These are phyloP conservation scores for Talaromyces sp. DNA, from an alignment of 2,329 filamentous ascomycete genomes.

Conservation along the genomic window DNA sequence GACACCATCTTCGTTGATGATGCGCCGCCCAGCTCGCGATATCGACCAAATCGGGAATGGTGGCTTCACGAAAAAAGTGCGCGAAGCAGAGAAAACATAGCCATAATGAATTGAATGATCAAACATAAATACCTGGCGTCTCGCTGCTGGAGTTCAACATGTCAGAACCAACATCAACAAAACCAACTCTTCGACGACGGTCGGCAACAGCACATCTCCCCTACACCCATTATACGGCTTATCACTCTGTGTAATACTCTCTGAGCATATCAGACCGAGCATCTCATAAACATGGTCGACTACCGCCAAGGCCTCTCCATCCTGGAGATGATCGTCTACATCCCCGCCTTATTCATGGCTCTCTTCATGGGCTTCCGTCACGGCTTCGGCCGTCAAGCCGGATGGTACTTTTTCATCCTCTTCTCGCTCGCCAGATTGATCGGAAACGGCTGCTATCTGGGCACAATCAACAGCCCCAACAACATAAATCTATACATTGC, in stretches of 20 bases:
- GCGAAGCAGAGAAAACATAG: background rate
- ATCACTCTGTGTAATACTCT: background rate
- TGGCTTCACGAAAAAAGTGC: background rate
- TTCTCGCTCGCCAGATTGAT: slow-evolving; percentile 32
- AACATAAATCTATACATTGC: slow-evolving; percentile 27
- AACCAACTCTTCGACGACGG: background rate
- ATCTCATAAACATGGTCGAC: slow-evolving; percentile 9
- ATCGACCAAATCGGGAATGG: slow-evolving; percentile 13
- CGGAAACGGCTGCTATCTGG: slow-evolving; percentile 31
- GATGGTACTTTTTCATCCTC: slow-evolving; percentile 35
- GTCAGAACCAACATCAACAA: background rate
- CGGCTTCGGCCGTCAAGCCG: slow-evolving; percentile 29
- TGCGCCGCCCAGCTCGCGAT: slow-evolving; percentile 3
- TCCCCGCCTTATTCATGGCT: slow-evolving; percentile 22
- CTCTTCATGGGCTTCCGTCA: slow-evolving; percentile 25
- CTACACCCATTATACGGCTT: too few species aligned
- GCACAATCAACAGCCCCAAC: slow-evolving; percentile 23
- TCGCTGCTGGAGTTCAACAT: background rate
- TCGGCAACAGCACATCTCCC: background rate
- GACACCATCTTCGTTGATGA: background rate
- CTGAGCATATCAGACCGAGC: background rate
- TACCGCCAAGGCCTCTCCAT: slow-evolving; percentile 26
- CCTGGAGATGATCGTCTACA: slow-evolving; percentile 24
- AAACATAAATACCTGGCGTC: background rate
- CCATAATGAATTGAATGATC: background rate